Evolutionary conservation across 1,139 yeast genomes (phyloP).

Genomic region (Magnusiomyces fungicola): DNA sequence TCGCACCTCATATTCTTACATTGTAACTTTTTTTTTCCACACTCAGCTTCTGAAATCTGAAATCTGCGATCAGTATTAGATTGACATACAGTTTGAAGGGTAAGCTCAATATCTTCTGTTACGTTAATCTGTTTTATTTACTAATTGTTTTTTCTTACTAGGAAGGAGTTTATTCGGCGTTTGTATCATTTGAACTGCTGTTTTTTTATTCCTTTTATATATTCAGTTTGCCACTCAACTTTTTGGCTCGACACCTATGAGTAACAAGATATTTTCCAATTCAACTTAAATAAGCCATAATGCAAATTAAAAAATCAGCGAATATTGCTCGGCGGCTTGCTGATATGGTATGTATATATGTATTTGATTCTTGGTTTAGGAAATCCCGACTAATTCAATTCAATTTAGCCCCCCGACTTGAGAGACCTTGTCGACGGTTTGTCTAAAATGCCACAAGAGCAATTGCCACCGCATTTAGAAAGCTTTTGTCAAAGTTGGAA

Average conservation of each 20-base stretch:
- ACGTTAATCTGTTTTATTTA: too few relatives aligned
- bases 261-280: background rate
- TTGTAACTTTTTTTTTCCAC: too few relatives aligned
- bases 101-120: too few relatives aligned
- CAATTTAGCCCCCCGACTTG: slow-evolving; percentile 36
- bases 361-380: background rate
- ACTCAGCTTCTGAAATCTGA: too few relatives aligned
- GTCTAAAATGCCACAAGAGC: slow-evolving; percentile 29
- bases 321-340: slow-evolving; percentile 26
- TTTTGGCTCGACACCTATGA: background rate
- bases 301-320: slow-evolving; percentile 27
- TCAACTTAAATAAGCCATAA: slow-evolving; percentile 6
- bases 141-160: background rate
- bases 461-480: slow-evolving; percentile 33
- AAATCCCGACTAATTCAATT: too few relatives aligned
- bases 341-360: slow-evolving; percentile 24
- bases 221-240: background rate
- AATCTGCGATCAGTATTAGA: too few relatives aligned
- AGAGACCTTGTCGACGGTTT: slow-evolving; percentile 37
- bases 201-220: background rate
- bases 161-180: background rate
- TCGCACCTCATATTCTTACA: too few relatives aligned
- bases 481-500: slow-evolving; percentile 43
- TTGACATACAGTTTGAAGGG: too few relatives aligned
- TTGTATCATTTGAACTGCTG: background rate